Evolutionary conservation across 768 basidiomycete genomes (phyloP), one percentile per base, ranked within the genome.

Genomic region (Pholiota conissans): DNA sequence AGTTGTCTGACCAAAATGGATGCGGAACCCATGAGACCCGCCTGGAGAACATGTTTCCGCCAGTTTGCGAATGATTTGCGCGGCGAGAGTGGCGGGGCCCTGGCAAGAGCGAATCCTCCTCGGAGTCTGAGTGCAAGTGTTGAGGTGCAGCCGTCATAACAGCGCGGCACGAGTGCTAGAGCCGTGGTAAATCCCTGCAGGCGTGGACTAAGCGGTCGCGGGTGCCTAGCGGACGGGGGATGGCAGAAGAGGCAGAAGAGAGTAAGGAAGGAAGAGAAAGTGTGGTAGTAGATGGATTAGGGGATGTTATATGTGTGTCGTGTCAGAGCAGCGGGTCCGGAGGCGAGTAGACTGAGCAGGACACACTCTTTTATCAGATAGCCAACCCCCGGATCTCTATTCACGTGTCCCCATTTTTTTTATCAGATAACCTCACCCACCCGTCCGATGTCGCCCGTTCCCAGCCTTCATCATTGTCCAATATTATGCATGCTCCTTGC

Each of bases 1-100:
- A 55, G 29, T 34, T 32, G 35, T 62, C 73, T 52, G 50, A 81
- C 81, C 81, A 82, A 63, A 72, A 77, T 11, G 81, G 79, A 60
- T 74, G 72, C 2, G 81, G 73, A 52, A 70, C 52, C 66, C 66
- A 63, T 49, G 61, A 61, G 13, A 60, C 45, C 7, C 53, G 32
- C 28, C 48, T 49, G 30, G 56, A 26, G 45, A 52, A 54, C 5
- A 52, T 27, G 39, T 18, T 35, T 32, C 42, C 48, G 35, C 51
- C 52, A 37, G 49, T 26, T 26, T 59, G 40, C 14, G 47, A 55
- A n/a, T 24, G 52, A 49, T 48, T 24, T 52, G 39, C 49, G 42
- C 53, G 52, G 42, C 37, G 57, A 30, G 45, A 24, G 22, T 40
- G 14, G 24, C 5, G 39, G n/a, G 37, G 35, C 22, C 52, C 56